Evolutionary conservation across 306 rosid species (phyloP).

Genomic region (Acacia melanoxylon): DNA sequence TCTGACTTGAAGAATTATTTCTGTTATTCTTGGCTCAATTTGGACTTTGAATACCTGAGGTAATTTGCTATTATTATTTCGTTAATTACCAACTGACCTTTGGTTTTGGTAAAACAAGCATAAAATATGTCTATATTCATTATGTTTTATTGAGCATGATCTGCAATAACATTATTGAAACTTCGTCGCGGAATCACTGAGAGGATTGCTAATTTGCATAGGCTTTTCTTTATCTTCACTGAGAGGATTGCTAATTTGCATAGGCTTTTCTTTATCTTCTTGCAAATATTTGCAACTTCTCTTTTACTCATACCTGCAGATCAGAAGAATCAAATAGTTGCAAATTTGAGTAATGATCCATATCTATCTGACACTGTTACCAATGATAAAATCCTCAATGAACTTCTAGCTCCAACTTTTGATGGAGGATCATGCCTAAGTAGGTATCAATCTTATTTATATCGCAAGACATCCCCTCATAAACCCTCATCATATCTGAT

Average conservation of each 20-base stretch:
- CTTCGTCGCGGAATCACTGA: neutral
- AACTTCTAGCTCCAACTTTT: constrained; percentile 41
- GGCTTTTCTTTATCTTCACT: neutral
- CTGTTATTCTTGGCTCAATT: neutral
- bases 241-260: neutral
- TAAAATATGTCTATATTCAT: too few species aligned
- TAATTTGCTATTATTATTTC: neutral
- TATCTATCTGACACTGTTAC: neutral
- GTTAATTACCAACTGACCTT: neutral
- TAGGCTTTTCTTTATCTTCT: neutral
- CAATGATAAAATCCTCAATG: constrained; percentile 36
- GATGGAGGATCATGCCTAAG: constrained; percentile 43
- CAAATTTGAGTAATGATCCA: neutral
- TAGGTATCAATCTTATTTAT: neutral
- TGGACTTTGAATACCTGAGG: neutral
- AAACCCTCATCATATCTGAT: constrained; percentile 42
- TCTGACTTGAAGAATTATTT: neutral
- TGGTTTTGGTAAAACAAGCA: too few species aligned
- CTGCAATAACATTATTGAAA: too few species aligned
- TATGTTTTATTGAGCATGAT: too few species aligned
- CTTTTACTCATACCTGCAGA: neutral
- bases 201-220: neutral
- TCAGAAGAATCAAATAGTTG: neutral
- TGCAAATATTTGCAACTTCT: neutral
- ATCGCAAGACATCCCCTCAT: constrained; percentile 29